Percentiles rank a stretch among this genome's conserved stretches.
Conservation (phyloP, 2,329 filamentous ascomycete species). For the Alternaria postmessia region DNA sequence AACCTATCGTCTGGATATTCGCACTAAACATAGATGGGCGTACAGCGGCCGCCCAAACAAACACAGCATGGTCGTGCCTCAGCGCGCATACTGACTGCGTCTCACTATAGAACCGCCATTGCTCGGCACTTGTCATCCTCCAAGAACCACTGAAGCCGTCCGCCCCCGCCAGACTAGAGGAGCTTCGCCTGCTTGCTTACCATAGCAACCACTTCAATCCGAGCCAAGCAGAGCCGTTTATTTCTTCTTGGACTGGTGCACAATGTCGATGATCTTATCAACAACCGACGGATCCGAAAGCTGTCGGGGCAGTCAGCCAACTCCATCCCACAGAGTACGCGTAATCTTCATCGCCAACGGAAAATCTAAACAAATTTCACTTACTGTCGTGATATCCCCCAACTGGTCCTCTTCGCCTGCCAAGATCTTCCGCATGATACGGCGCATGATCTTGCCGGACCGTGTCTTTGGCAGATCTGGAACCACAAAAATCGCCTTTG, state of each 20-base stretch:
- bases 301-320: slow-evolving; percentile 57
- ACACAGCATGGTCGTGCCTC: slow-evolving; percentile 8
- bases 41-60: slow-evolving; percentile 6
- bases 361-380: slow-evolving; percentile 46
- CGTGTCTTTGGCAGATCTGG: slow-evolving; percentile 96
- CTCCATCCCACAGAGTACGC: slow-evolving; percentile 34
- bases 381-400: slow-evolving; percentile 89
- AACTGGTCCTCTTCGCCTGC: slow-evolving; percentile 97
- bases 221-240: slow-evolving; percentile 33
- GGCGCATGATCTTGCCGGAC: slow-evolving; percentile 98
- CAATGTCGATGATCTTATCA: slow-evolving; percentile 83
- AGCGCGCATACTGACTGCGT: slow-evolving; percentile 16
- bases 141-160: background rate
- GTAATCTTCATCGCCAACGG: slow-evolving; percentile 33
- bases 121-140: slow-evolving; percentile 13
- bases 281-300: slow-evolving; percentile 91
- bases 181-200: slow-evolving; percentile 5
- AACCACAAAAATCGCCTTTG: slow-evolving; percentile 90
- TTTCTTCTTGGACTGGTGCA: slow-evolving; percentile 68
- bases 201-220: slow-evolving; percentile 12
- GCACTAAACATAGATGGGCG: slow-evolving; percentile 9
- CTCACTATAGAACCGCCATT: slow-evolving; percentile 12
- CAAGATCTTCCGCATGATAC: slow-evolving; percentile 95
- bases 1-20: background rate
- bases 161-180: background rate